Percentiles rank a stretch among this genome's conserved stretches.
phyloP scores from a whole-genome alignment of 1,284 basidiomycete species.

The Trametes pubescens region DNA sequence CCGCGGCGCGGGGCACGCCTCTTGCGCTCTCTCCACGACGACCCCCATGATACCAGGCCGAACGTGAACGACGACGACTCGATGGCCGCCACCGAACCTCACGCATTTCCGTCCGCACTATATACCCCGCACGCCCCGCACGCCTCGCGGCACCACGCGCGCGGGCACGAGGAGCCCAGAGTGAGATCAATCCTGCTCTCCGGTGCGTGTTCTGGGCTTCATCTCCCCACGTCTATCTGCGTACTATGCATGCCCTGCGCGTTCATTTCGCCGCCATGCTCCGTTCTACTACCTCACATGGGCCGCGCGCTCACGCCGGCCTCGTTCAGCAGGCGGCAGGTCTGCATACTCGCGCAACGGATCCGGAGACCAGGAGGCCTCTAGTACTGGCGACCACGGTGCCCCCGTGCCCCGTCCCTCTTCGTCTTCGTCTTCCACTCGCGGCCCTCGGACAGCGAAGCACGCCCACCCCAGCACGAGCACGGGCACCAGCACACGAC shows the following conservation, averaged over 20 bases:
- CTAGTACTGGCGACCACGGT: too few species aligned
- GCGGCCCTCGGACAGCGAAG: not conserved
- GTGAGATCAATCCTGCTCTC: constrained; percentile 33
- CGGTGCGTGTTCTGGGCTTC: constrained; percentile 31
- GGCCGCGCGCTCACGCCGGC: constrained; percentile 16
- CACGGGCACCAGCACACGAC: not conserved
- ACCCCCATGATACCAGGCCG: constrained; percentile 19
- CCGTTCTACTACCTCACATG: constrained; percentile 24
- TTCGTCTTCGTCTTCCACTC: too few species aligned
- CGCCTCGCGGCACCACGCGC: constrained; percentile 13
- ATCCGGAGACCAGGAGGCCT: constrained; percentile 7
- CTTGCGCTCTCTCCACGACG: constrained; percentile 18
- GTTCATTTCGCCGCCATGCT: constrained; percentile 2
- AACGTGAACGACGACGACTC: constrained; percentile 11
- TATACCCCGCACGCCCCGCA: constrained; percentile 6
- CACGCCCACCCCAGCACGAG: not conserved
- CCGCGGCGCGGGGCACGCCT: not conserved
- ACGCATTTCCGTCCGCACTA: not conserved
- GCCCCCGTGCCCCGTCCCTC: too few species aligned
- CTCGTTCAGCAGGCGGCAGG: constrained; percentile 27
- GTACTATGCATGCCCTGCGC: not conserved
- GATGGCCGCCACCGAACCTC: constrained; percentile 21
- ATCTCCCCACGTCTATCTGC: constrained; percentile 19
- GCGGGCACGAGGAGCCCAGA: constrained; percentile 26
- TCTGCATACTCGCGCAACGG: constrained; percentile 22